Percentiles rank a stretch among this genome's conserved stretches.
These are phyloP conservation scores for Hypoxylon sp. DNA, from an alignment of 2,329 filamentous ascomycete genomes.

Conservation along the genomic window DNA sequence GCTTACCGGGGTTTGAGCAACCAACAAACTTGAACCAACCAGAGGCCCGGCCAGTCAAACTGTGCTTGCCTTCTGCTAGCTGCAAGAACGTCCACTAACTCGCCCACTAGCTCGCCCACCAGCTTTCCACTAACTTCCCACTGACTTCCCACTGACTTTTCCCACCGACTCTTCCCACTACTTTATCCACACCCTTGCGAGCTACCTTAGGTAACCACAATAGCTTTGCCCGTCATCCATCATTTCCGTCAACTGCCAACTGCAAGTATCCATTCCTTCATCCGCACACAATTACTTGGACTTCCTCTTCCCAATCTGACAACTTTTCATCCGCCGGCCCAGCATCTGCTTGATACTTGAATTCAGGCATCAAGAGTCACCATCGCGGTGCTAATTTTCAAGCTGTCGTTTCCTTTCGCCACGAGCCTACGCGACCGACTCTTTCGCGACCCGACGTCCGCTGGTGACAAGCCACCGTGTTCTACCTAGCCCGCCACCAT, in stretches of 20 bases:
- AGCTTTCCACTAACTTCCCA: no score
- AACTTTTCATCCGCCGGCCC: neutral
- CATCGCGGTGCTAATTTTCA: slow-evolving; percentile 3
- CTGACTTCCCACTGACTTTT: no score
- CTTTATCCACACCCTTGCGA: no score
- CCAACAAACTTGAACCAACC: no score
- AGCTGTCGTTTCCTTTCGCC: neutral
- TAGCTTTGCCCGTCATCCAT: slow-evolving; percentile 16
- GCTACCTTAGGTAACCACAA: no score
- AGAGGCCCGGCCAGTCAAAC: no score
- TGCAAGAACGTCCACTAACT: no score
- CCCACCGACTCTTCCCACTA: no score
- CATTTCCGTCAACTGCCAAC: slow-evolving; percentile 7
- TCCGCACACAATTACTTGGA: slow-evolving; percentile 2
- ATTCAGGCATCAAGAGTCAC: neutral
- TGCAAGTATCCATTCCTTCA: slow-evolving; percentile 4
- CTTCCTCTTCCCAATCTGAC: neutral
- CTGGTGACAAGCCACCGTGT: slow-evolving; percentile 5
- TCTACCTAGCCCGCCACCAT: slow-evolving; percentile 42
- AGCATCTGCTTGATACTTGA: neutral
- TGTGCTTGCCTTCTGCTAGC: no score
- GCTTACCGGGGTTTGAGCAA: no score
- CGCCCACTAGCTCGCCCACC: no score
- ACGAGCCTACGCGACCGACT: neutral
- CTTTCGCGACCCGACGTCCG: neutral